These are phyloP conservation scores for Sutorius eximius DNA, from an alignment of 1,284 basidiomycete genomes.

Conservation along the genomic window DNA sequence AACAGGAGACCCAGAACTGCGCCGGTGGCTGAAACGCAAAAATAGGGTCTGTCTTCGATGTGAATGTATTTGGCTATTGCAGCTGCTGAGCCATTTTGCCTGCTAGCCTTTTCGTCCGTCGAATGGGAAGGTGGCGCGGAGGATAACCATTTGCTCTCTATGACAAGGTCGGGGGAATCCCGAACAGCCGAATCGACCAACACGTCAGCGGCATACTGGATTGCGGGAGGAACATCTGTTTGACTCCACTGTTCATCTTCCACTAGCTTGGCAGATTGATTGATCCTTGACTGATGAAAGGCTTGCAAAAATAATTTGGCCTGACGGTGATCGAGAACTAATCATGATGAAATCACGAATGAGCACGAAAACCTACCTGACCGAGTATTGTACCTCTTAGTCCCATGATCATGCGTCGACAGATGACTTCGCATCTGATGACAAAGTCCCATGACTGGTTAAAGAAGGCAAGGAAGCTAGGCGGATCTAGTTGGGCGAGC, in stretches of 20 bases:
- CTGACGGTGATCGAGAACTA: constrained; percentile 37
- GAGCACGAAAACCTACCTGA: constrained; percentile 51
- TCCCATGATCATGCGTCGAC: constrained; percentile 88
- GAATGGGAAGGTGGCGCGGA: constrained; percentile 9
- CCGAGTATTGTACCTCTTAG: constrained; percentile 80
- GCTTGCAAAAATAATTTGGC: constrained; percentile 84
- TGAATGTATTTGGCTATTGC: constrained; percentile 68
- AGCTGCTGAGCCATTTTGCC: constrained; percentile 32
- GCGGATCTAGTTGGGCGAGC: constrained; percentile 71
- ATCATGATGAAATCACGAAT: not conserved
- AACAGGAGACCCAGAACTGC: constrained; percentile 74
- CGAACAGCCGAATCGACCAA: constrained; percentile 81
- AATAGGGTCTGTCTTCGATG: constrained; percentile 84
- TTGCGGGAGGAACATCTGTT: constrained; percentile 60
- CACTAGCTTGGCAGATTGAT: constrained; percentile 84
- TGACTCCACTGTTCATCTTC: constrained; percentile 91
- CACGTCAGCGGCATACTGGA: constrained; percentile 73
- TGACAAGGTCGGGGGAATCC: constrained; percentile 72
- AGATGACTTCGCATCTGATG: constrained; percentile 80
- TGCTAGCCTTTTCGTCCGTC: constrained; percentile 25
- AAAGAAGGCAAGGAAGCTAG: constrained; percentile 81
- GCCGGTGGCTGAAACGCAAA: constrained; percentile 83
- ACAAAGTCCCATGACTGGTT: constrained; percentile 89
- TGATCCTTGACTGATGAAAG: constrained; percentile 85
- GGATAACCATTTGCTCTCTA: constrained; percentile 26